phyloP scores from a whole-genome alignment of 1,284 basidiomycete species.

The Marasmius fiardii region DNA sequence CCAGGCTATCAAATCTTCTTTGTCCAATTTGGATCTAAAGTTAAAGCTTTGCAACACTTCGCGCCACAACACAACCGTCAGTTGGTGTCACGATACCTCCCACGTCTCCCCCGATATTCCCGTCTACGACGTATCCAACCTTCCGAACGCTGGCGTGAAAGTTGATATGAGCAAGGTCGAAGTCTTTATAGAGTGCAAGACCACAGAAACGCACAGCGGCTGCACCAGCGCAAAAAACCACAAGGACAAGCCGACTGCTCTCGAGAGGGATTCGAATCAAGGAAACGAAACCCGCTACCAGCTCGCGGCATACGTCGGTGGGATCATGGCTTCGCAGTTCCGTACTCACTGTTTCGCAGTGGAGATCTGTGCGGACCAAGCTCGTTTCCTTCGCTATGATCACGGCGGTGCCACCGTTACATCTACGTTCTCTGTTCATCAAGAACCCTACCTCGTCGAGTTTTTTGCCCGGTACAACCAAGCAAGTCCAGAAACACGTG shows the following conservation, averaged over 20 bases:
- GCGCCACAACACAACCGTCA: too few species aligned
- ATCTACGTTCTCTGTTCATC: constrained; percentile 15
- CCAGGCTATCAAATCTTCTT: too few species aligned
- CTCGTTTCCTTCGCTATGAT: constrained; percentile 24
- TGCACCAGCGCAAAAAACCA: too few species aligned
- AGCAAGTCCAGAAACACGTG: constrained; percentile 14
- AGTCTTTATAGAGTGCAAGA: too few species aligned
- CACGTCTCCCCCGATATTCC: too few species aligned
- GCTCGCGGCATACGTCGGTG: constrained; percentile 10
- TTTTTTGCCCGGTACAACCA: constrained; percentile 19
- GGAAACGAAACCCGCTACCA: not conserved
- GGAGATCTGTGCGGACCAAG: constrained; percentile 9
- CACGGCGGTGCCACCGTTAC: constrained; percentile 17
- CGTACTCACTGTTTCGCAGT: constrained; percentile 17
- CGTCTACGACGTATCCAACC: too few species aligned
- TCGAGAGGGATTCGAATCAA: not conserved
- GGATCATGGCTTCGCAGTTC: constrained; percentile 13
- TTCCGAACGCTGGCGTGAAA: too few species aligned
- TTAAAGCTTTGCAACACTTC: too few species aligned
- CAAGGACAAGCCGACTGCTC: not conserved
- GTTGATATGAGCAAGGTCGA: too few species aligned
- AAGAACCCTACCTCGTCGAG: constrained; percentile 11
- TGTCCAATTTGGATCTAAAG: too few species aligned
- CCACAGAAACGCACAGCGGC: not conserved
- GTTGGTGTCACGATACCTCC: too few species aligned